Evolutionary conservation across 2,329 filamentous ascomycete genomes (phyloP).

Genomic region (Dendryphion nanum): DNA sequence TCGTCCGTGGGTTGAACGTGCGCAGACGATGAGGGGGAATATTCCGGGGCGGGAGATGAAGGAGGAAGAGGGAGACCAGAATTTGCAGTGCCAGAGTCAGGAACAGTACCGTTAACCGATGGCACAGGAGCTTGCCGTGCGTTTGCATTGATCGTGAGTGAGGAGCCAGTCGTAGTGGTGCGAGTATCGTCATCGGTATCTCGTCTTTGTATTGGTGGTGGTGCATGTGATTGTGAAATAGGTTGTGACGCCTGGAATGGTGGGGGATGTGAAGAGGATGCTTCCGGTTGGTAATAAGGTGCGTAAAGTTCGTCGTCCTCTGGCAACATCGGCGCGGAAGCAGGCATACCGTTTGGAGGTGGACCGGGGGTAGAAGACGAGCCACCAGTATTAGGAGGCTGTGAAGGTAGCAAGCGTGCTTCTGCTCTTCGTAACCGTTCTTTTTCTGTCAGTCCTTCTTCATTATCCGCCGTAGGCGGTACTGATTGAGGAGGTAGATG

Average conservation of each 20-base stretch:
- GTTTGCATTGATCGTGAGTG: conserved; percentile 21
- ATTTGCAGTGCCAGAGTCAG: conserved; percentile 8
- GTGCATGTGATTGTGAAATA: conserved; percentile 16
- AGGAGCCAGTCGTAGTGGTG: conserved; percentile 19
- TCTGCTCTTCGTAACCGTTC: conserved; percentile 76
- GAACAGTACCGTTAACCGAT: conserved; percentile 8
- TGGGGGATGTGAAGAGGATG: conserved; percentile 24
- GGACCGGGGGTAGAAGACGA: conserved; percentile 46
- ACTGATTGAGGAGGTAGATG: conserved; percentile 47
- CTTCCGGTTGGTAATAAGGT: conserved; percentile 19
- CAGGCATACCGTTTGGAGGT: conserved; percentile 26
- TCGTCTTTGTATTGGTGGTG: conserved; percentile 16
- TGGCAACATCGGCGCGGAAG: conserved; percentile 36
- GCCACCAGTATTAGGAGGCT: conserved; percentile 57
- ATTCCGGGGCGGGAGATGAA: conserved; percentile 18
- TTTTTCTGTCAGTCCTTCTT: conserved; percentile 74
- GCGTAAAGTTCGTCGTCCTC: conserved; percentile 30
- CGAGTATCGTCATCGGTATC: conserved; percentile 11
- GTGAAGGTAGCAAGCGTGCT: conserved; percentile 75
- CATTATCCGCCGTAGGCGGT: conserved; percentile 41
- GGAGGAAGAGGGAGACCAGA: conserved; percentile 19
- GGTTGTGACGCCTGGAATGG: conserved; percentile 20
- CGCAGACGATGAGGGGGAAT: conserved; percentile 28
- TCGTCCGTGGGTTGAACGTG: conserved; percentile 58
- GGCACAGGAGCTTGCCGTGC: conserved; percentile 8